A percentile compares a stretch with the other conserved stretches of the same genome.
These are phyloP conservation scores for Bretziella fagacearum DNA, from an alignment of 2,329 filamentous ascomycete species.

Conservation along the genomic window DNA sequence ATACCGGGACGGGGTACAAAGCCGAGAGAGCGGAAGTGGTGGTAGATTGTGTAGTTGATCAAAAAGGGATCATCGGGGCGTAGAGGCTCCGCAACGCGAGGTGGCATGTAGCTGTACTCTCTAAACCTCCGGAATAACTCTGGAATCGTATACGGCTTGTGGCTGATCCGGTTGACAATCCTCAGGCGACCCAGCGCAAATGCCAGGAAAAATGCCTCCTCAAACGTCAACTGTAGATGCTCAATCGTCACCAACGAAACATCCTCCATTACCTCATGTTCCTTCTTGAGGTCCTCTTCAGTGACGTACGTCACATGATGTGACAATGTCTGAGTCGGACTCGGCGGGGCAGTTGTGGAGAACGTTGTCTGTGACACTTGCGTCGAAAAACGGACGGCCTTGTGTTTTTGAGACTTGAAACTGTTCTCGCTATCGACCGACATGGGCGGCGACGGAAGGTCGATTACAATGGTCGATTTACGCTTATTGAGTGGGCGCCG, in stretches of 20 bases:
- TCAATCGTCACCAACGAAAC: conserved; percentile 39
- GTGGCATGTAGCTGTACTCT: conserved; percentile 51
- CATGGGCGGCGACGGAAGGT: conserved; percentile 8
- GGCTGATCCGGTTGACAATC: conserved; percentile 36
- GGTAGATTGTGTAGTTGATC: conserved; percentile 74
- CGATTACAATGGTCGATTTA: neutral
- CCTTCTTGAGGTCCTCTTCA: conserved; percentile 14
- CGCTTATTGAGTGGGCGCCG: neutral
- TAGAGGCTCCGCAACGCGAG: conserved; percentile 26
- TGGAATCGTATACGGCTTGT: conserved; percentile 30
- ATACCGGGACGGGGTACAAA: conserved; percentile 88
- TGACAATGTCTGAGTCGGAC: conserved; percentile 22
- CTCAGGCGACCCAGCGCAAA: conserved; percentile 63
- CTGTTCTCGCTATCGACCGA: neutral
- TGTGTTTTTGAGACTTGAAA: conserved; percentile 28
- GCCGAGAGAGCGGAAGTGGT: conserved; percentile 87
- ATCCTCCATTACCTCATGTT: conserved; percentile 3
- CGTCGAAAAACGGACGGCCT: conserved; percentile 55
- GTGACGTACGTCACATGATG: conserved; percentile 15
- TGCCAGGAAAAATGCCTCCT: conserved; percentile 80
- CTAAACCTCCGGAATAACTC: conserved; percentile 52
- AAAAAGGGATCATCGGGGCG: conserved; percentile 71
- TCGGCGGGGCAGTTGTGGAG: conserved; percentile 33
- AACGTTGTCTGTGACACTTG: conserved; percentile 49
- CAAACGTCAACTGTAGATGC: conserved; percentile 76